These are phyloP conservation scores for Camillea tinctor DNA, from an alignment of 2,329 filamentous ascomycete species.

Conservation along the genomic window DNA sequence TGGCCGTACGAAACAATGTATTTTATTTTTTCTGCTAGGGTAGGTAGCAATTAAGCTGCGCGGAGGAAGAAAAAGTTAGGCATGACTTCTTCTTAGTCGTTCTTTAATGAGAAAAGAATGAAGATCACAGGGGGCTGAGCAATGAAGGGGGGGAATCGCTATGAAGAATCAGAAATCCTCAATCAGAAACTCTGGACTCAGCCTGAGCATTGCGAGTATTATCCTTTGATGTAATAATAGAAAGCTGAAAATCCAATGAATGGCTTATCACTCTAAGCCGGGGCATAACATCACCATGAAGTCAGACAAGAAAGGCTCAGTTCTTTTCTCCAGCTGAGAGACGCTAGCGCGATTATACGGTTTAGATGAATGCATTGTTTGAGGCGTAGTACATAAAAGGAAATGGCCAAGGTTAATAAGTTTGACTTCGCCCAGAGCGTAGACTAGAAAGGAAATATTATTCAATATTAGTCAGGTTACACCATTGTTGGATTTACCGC, in stretches of 20 bases:
- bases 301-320: not conserved
- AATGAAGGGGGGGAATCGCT: not conserved
- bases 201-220: not conserved
- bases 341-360: not conserved
- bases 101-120: not conserved
- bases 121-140: not conserved
- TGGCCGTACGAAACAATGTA: too few relatives aligned
- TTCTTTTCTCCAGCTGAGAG: not conserved
- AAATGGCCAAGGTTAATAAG: not conserved
- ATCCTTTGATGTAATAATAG: not conserved
- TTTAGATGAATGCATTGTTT: not conserved
- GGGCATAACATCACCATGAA: not conserved
- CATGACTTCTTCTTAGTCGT: not conserved
- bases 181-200: not conserved
- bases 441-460: constrained; percentile 1
- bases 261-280: not conserved
- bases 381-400: not conserved
- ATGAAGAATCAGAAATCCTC: not conserved
- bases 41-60: too few relatives aligned
- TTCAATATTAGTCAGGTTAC: constrained; percentile 17
- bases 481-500: constrained; percentile 1
- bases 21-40: too few relatives aligned
- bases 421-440: not conserved
- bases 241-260: not conserved
- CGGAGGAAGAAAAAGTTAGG: too few relatives aligned